Evolutionary conservation across 2,329 filamentous ascomycete genomes (phyloP).

Genomic region (Aspergillus sp.): DNA sequence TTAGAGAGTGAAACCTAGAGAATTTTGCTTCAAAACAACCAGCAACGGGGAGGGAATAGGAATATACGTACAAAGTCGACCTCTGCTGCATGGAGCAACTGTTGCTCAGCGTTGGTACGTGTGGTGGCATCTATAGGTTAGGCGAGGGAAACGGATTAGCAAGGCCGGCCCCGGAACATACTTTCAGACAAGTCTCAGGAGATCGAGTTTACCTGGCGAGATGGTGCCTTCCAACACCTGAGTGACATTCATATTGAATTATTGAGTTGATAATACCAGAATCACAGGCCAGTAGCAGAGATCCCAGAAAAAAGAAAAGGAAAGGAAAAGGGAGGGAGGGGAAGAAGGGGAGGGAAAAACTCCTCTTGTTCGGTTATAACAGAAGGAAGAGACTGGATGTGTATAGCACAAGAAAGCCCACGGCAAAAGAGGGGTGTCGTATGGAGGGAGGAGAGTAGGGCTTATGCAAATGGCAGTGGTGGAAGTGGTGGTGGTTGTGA

Average conservation of each 20-base stretch:
- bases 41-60: constrained; percentile 21
- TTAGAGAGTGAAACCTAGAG: constrained; percentile 18
- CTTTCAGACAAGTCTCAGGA: not conserved
- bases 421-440: constrained; percentile 24
- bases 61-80: constrained; percentile 79
- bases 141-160: constrained; percentile 33
- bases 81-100: constrained; percentile 88
- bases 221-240: constrained; percentile 96
- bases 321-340: constrained; percentile 17
- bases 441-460: constrained; percentile 17
- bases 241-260: constrained; percentile 85
- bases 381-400: constrained; percentile 9
- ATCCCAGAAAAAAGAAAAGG: constrained; percentile 21
- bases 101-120: constrained; percentile 89
- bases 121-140: constrained; percentile 72
- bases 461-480: not conserved
- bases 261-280: constrained; percentile 24
- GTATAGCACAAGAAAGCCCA: constrained; percentile 18
- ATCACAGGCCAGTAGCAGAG: constrained; percentile 20
- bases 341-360: constrained; percentile 18
- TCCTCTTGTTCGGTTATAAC: constrained; percentile 19
- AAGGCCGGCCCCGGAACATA: constrained; percentile 3
- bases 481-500: not conserved
- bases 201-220: constrained; percentile 69
- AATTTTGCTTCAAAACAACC: constrained; percentile 17